Evolutionary conservation across 2,329 filamentous ascomycete species (phyloP).

Genomic region (Botrytis pseudocinerea): DNA sequence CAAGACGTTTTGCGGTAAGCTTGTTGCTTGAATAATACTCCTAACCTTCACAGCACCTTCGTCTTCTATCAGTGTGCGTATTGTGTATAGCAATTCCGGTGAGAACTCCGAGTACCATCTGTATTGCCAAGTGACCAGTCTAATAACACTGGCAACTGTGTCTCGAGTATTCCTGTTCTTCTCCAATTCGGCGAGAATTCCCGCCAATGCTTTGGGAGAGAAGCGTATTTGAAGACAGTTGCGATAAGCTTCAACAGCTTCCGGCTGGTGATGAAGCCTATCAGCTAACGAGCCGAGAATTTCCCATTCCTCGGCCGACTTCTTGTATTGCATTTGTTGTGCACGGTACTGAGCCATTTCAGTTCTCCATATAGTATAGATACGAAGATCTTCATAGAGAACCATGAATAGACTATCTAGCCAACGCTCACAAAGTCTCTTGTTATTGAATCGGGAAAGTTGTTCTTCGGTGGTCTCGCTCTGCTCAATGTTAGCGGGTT

Average conservation of each 20-base stretch:
- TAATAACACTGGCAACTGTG: conserved; percentile 81
- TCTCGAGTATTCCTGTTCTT: conserved; percentile 76
- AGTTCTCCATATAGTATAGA: conserved; percentile 99
- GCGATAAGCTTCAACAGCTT: conserved; percentile 90
- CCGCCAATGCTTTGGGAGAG: conserved; percentile 86
- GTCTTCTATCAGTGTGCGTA: conserved; percentile 92
- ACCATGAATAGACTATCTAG: conserved; percentile 99
- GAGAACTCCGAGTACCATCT: conserved; percentile 99
- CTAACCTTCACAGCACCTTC: conserved; percentile 96
- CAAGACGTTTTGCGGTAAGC: conserved; percentile 85
- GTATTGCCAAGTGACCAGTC: conserved; percentile 96
- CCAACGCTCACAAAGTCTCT: conserved; percentile 96
- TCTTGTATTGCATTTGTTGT: conserved; percentile 93
- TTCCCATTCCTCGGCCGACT: conserved; percentile 97
- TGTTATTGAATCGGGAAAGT: conserved; percentile 92
- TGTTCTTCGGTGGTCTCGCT: conserved; percentile 65
- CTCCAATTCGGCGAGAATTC: conserved; percentile 79
- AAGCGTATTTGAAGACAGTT: conserved; percentile 86
- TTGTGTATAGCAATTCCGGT: conserved; percentile 80
- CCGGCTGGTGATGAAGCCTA: conserved; percentile 85
- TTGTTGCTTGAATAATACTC: conserved; percentile 95
- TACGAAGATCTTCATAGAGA: conserved; percentile 92
- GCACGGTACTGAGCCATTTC: conserved; percentile 95
- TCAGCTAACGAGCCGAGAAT: conserved; percentile 92
- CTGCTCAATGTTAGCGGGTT: conserved; percentile 45